A percentile compares a stretch with the other conserved stretches of the same genome.
These are phyloP conservation scores for Coelastrella sp. DNA, from an alignment of 139 green algal species.

Conservation along the genomic window DNA sequence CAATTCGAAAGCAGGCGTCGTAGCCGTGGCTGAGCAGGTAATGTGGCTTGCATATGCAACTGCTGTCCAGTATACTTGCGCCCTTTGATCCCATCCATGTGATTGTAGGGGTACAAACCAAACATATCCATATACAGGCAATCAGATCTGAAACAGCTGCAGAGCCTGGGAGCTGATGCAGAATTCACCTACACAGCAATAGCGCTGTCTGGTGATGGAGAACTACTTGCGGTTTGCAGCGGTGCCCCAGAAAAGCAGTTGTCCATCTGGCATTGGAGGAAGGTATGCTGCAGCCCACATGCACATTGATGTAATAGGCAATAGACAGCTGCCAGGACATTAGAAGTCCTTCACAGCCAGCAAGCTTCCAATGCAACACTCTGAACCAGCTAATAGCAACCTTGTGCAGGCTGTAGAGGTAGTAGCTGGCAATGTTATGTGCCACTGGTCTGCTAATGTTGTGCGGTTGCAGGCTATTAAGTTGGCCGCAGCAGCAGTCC, in stretches of 20 bases:
- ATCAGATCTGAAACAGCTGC: conserved; percentile 18
- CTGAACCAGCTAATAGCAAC: background rate
- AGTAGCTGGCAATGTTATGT: background rate
- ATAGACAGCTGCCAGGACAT: no score
- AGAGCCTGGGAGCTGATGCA: background rate
- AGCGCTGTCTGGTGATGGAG: conserved; percentile 22
- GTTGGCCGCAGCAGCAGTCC: conserved; percentile 1
- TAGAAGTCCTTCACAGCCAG: background rate
- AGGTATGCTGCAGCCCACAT: background rate
- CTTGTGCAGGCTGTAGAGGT: no score
- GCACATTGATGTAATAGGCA: no score
- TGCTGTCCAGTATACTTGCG: background rate
- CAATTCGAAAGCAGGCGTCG: conserved; percentile 17
- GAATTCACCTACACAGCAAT: conserved; percentile 33
- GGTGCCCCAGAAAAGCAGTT: conserved; percentile 11
- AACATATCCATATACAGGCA: background rate
- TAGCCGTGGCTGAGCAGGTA: conserved; percentile 41
- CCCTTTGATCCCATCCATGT: background rate
- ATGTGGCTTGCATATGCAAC: background rate
- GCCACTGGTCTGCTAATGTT: background rate
- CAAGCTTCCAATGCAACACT: background rate
- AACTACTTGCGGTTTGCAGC: conserved; percentile 32
- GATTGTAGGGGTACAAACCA: conserved; percentile 14
- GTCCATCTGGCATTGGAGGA: conserved; percentile 43
- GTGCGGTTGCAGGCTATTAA: conserved; percentile 3